Evolutionary conservation across 352 stramenopile genomes (phyloP).

Genomic region (Stephanocyclus meneghinianus): DNA sequence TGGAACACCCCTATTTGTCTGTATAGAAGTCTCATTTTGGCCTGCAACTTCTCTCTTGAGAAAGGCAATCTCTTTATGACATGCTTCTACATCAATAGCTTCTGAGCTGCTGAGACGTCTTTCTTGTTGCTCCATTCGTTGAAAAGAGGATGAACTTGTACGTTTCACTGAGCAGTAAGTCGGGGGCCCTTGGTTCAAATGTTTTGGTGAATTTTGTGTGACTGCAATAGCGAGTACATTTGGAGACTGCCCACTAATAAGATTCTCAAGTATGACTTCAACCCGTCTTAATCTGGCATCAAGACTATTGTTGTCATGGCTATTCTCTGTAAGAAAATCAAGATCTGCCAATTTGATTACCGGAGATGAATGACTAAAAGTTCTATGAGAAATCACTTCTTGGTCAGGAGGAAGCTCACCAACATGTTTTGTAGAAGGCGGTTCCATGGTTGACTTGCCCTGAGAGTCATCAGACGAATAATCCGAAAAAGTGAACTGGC

Average conservation of each 20-base stretch:
- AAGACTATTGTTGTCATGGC: conserved; percentile 7
- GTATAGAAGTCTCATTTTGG: not conserved
- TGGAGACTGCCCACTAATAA: conserved; percentile 19
- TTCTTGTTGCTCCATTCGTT: not conserved
- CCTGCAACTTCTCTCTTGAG: conserved; percentile 41
- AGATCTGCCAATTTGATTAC: conserved; percentile 1
- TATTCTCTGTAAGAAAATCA: not conserved
- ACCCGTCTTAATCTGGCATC: conserved; percentile 42
- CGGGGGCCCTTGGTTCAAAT: not conserved
- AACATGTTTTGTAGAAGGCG: not conserved
- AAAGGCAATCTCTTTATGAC: conserved; percentile 38
- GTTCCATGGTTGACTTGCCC: not conserved
- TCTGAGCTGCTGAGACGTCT: not conserved
- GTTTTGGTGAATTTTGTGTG: not conserved
- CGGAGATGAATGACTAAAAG: not conserved
- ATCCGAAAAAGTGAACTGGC: not conserved
- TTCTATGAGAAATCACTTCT: conserved; percentile 1
- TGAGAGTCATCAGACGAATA: not conserved
- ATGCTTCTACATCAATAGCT: conserved; percentile 18
- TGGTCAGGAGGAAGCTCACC: not conserved
- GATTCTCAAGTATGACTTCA: conserved; percentile 39
- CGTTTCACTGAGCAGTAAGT: not conserved
- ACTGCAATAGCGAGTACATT: not conserved
- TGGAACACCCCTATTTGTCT: not conserved
- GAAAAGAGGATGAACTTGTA: conserved; percentile 2